A percentile compares a stretch with the other conserved stretches of the same genome.
These are phyloP conservation scores for Jacaranda mimosifolia DNA, from an alignment of 257 asterid species.

Conservation along the genomic window DNA sequence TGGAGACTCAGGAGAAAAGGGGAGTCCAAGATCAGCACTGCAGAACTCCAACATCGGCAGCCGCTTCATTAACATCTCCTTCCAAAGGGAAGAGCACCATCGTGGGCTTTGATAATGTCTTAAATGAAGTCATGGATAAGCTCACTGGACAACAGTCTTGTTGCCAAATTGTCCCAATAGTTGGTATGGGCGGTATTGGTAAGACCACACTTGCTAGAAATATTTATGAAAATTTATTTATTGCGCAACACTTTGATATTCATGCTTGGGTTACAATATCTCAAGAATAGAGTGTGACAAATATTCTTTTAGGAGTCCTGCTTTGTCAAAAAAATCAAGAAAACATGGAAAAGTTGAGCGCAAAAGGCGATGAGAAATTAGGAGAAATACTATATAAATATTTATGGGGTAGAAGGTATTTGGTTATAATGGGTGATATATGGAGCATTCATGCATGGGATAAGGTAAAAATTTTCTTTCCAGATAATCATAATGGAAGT, in stretches of 20 bases:
- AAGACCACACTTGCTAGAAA: too few relatives aligned
- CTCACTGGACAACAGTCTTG: neutral
- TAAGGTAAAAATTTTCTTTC: neutral
- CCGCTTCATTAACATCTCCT: neutral
- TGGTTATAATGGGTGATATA: too few relatives aligned
- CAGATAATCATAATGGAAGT: neutral
- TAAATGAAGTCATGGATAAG: neutral
- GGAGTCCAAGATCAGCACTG: neutral
- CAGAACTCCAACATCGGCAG: fast-evolving
- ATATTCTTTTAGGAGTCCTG: neutral
- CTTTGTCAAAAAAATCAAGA: neutral
- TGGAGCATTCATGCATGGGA: neutral
- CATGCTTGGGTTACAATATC: too few relatives aligned
- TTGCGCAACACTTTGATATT: too few relatives aligned
- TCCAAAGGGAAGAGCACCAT: too few relatives aligned
- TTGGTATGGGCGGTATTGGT: neutral
- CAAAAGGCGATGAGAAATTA: neutral
- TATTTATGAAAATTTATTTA: too few relatives aligned
- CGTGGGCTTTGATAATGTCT: conserved; percentile 13
- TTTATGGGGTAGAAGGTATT: neutral
- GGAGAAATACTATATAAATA: neutral
- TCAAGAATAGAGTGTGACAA: too few relatives aligned
- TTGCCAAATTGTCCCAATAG: conserved; percentile 3
- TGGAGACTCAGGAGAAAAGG: neutral
- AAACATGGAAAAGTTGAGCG: neutral